Evolutionary conservation across 495 filamentous ascomycete species (phyloP), one percentile per base, ranked within the genome.

Genomic region (Aspergillus nanangensis): DNA sequence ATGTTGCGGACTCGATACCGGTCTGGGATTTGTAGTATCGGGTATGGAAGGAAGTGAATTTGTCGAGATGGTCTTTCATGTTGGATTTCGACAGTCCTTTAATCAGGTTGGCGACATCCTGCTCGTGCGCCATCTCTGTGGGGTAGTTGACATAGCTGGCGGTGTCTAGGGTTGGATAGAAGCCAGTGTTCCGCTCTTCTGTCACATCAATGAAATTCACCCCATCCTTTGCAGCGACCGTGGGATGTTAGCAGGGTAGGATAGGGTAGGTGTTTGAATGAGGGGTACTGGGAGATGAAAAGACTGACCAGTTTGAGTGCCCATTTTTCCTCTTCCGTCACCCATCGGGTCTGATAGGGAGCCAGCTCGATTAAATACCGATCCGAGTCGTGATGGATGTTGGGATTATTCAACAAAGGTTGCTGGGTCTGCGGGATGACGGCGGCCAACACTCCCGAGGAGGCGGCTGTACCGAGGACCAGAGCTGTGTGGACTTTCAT

Each of bases 321-420:
- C 87, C 94, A 96, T 69, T 98, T 98, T 69, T 95, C 82, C 22
- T 95, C 89, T 55, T 98, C 92, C 0, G 87, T 92, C 19, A 96
- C 83, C 86, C 87, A 94, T 68, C 72, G 66, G 18, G 81, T 90
- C 52, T 88, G 77, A 47, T 87, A 89, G n/a, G 90, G 92, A 13
- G 79, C 72, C n/a, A 95, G 67, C 72, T 98, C 91, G 48, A 98
- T 85, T 25, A 93, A 76, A 56, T 77, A 95, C 54, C 75, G 74
- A 41, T 85, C 77, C 17, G 56, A 47, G 18, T 62, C 46, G 44
- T 59, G 57, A 24, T 66, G 63, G 13, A 65, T 56, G 33, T 64
- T 50, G 18, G 61, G 66, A 10, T 54, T 57, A 10, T 50, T 55
- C 27, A 74, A 47, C 14, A 58, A 61, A 41, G 62, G 59, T 44